Evolutionary conservation across 495 filamentous ascomycete species (phyloP).

Genomic region (Penicillium samsonianum): DNA sequence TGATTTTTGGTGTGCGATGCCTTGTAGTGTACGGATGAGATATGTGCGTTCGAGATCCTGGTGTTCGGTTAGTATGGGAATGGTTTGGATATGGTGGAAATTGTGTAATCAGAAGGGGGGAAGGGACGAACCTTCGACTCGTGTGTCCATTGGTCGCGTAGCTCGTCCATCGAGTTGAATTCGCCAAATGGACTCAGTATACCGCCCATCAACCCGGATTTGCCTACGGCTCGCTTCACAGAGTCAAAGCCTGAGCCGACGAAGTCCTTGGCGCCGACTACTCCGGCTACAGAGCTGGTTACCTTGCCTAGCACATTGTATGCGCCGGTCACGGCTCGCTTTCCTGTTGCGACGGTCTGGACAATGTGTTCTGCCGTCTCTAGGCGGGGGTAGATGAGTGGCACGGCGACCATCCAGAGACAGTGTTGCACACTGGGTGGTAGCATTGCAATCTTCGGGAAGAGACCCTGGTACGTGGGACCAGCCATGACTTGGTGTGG

Average conservation of each 20-base stretch:
- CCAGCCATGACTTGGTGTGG: slow-evolving; percentile 92
- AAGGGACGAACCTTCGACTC: slow-evolving; percentile 70
- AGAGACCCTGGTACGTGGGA: slow-evolving; percentile 94
- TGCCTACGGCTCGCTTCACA: slow-evolving; percentile 95
- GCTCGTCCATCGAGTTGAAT: slow-evolving; percentile 88
- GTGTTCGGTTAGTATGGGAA: slow-evolving; percentile 8
- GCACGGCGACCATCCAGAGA: slow-evolving; percentile 90
- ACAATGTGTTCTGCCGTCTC: slow-evolving; percentile 89
- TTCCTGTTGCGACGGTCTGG: slow-evolving; percentile 88
- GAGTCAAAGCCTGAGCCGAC: slow-evolving; percentile 89
- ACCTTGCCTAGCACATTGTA: slow-evolving; percentile 96
- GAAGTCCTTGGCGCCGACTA: slow-evolving; percentile 89
- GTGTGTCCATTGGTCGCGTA: slow-evolving; percentile 97
- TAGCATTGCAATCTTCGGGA: slow-evolving; percentile 92
- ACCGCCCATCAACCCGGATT: slow-evolving; percentile 89
- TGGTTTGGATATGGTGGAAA: too few relatives aligned
- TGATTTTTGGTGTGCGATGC: slow-evolving; percentile 89
- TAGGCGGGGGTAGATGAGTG: slow-evolving; percentile 85
- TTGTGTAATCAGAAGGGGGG: too few relatives aligned
- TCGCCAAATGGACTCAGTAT: slow-evolving; percentile 97
- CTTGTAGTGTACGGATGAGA: slow-evolving; percentile 90
- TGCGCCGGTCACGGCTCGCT: slow-evolving; percentile 90
- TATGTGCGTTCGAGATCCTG: slow-evolving; percentile 94
- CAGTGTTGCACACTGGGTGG: slow-evolving; percentile 93
- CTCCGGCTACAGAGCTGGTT: slow-evolving; percentile 87